These are phyloP conservation scores for Alliaria petiolata DNA, from an alignment of 345 rosid genomes.

Conservation along the genomic window DNA sequence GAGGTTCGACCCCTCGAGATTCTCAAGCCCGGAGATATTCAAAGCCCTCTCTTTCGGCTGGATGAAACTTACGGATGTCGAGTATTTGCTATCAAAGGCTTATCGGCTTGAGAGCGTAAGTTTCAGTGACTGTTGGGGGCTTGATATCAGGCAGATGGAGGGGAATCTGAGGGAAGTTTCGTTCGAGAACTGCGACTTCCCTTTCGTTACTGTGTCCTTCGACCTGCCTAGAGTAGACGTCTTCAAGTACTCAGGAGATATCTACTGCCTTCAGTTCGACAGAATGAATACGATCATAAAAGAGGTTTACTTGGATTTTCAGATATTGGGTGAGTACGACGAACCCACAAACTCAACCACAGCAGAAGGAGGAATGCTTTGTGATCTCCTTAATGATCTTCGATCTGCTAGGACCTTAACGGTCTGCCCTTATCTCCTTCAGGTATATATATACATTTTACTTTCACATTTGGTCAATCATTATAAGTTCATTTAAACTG, in stretches of 20 bases:
- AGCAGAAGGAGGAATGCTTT: not conserved
- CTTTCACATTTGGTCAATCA: not conserved
- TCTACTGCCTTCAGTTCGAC: not conserved
- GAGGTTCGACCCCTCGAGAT: not conserved
- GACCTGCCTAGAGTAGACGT: not conserved
- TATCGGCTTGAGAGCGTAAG: slow-evolving; percentile 35
- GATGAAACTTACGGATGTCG: slow-evolving; percentile 22
- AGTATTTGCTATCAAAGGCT: slow-evolving; percentile 6
- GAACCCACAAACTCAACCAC: not conserved
- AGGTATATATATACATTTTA: not conserved
- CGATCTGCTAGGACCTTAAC: not conserved
- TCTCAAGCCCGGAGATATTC: slow-evolving; percentile 11
- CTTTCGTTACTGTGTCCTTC: not conserved
- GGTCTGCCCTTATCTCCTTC: not conserved
- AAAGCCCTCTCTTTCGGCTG: slow-evolving; percentile 38
- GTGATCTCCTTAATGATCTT: not conserved
- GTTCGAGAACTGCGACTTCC: not conserved
- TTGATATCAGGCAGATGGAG: not conserved
- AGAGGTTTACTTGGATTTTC: not conserved
- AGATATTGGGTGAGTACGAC: not conserved
- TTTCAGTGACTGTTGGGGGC: slow-evolving; percentile 37
- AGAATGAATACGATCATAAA: not conserved
- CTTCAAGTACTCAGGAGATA: not conserved
- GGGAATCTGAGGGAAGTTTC: slow-evolving; percentile 19
- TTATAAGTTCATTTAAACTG: not conserved